A percentile compares a stretch with the other conserved stretches of the same genome.
phyloP scores from a whole-genome alignment of 225 moss, liverwort and hornwort species.

The Sphagnum contortum region DNA sequence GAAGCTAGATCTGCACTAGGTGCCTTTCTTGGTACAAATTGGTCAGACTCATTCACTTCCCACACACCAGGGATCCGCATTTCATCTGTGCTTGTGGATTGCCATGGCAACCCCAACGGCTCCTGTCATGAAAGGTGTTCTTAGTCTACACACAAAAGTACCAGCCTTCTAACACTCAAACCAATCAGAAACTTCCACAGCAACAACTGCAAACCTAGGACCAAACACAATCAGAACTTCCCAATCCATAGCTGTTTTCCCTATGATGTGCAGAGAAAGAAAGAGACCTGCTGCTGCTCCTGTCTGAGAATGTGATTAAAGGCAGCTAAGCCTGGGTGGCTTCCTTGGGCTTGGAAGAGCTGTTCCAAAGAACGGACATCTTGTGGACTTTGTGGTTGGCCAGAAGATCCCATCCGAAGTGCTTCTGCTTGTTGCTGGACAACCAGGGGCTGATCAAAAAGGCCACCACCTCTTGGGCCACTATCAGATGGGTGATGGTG shows the following conservation, averaged over 20 bases:
- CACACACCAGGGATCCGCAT: conserved; percentile 94
- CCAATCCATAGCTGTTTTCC: no score
- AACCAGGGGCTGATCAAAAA: conserved; percentile 49
- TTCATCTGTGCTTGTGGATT: conserved; percentile 38
- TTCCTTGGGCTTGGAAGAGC: conserved; percentile 33
- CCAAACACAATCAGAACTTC: neutral
- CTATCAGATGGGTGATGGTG: conserved; percentile 28
- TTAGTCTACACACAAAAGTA: neutral
- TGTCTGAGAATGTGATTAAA: conserved; percentile 48
- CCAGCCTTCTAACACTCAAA: neutral
- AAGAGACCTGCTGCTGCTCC: conserved; percentile 28
- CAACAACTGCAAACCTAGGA: neutral
- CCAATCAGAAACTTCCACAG: neutral
- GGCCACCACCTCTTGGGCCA: neutral
- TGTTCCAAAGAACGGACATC: conserved; percentile 32
- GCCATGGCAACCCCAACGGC: conserved; percentile 12
- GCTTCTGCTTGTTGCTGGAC: conserved; percentile 6
- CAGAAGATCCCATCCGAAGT: conserved; percentile 8
- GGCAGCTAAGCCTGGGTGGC: conserved; percentile 17
- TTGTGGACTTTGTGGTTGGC: conserved; percentile 32
- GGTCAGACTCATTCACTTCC: conserved; percentile 96
- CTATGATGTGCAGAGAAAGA: neutral
- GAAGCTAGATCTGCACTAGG: no score
- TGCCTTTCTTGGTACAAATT: conserved; percentile 33
- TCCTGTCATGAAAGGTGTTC: neutral